Conservation (phyloP, 352 stramenopile genomes). For the Phytophthora hybrid region DNA sequence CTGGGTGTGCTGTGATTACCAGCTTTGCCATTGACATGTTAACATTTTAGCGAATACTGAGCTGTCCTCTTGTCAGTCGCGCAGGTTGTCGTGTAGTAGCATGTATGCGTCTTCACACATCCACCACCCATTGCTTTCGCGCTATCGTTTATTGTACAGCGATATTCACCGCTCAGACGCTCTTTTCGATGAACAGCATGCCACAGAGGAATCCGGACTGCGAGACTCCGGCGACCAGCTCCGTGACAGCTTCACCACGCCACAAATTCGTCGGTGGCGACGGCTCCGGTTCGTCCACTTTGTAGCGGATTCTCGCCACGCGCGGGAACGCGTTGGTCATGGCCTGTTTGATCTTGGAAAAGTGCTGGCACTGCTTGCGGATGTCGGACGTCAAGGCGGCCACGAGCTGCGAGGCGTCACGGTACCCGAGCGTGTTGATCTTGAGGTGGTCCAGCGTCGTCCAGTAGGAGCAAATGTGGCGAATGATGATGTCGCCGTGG, state of each 20-base stretch:
- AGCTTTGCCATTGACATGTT: too few relatives aligned
- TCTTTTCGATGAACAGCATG: slow-evolving; percentile 69
- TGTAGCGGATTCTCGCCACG: slow-evolving; percentile 53
- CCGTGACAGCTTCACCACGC: slow-evolving; percentile 52
- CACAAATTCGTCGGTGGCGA: slow-evolving; percentile 43
- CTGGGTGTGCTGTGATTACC: too few relatives aligned
- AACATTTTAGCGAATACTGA: too few relatives aligned
- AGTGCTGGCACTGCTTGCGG: slow-evolving; percentile 64
- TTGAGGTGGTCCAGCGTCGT: slow-evolving; percentile 46
- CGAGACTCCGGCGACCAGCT: slow-evolving; percentile 57
- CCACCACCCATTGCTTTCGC: too few relatives aligned
- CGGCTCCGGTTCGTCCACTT: slow-evolving; percentile 41
- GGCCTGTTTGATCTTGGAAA: slow-evolving; percentile 58
- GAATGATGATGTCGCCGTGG: slow-evolving; percentile 68
- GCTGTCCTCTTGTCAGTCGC: too few relatives aligned
- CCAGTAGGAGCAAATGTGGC: slow-evolving; percentile 64
- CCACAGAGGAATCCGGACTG: slow-evolving; percentile 56
- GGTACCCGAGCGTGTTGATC: slow-evolving; percentile 60
- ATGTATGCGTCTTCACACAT: too few relatives aligned
- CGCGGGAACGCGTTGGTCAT: slow-evolving; percentile 54
- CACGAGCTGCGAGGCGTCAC: slow-evolving; percentile 52
- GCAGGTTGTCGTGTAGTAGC: too few relatives aligned
- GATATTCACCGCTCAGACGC: slow-evolving; percentile 16
- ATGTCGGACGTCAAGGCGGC: slow-evolving; percentile 59
- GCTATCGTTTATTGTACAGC: too few relatives aligned